Base-by-base conservation (phyloP, 177 flowering plant genomes). In the Vitis hybrid region DNA sequence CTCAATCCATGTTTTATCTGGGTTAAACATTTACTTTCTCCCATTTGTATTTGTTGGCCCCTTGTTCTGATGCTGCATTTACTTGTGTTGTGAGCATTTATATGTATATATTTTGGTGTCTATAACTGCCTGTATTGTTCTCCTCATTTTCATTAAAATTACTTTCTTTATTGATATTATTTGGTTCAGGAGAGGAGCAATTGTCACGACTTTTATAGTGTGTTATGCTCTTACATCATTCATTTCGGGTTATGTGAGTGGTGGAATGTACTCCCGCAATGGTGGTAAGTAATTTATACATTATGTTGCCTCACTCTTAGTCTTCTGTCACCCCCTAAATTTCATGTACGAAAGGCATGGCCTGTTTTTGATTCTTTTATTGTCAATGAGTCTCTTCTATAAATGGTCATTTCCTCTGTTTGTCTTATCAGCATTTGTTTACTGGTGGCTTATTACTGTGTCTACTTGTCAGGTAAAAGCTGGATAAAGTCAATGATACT, bases 141-240 rank as follows among this genome's bases (percentile, higher is more conserved):
- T 34, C 45, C 8, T 34, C 6, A 34, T 34, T 34, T 34, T 34
- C 45, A 34, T 34, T 34, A 34, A 34, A 34, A 34, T 34, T 34
- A 34, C 45, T 34, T 34, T 34, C 45, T 34, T 34, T 34, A 34
- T 34, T 34, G 45, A 6, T 34, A 34, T 34, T 11, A 10, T 71
- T 32, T 71, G 48, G 56, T 60, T 49, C 89, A 95, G 99, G 89
- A 88, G 98, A 80, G 99, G 99, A 83, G 93, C 97, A 32, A 95
- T 95, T 84, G 91, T 90, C 68, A 95, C 98, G 34, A 93, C 98
- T 74, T 93, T 93, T 71, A 95, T 95, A 3, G 87, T 93, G 57
- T 93, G 97, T 76, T 95, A 95, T 83, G 99, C 98, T 62, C 90
- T 93, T 23, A 95, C 98, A 56, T 95, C 99, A 52, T 90, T 93